Conservation (phyloP, 2,329 filamentous ascomycete genomes). For the Drechslera avenae region DNA sequence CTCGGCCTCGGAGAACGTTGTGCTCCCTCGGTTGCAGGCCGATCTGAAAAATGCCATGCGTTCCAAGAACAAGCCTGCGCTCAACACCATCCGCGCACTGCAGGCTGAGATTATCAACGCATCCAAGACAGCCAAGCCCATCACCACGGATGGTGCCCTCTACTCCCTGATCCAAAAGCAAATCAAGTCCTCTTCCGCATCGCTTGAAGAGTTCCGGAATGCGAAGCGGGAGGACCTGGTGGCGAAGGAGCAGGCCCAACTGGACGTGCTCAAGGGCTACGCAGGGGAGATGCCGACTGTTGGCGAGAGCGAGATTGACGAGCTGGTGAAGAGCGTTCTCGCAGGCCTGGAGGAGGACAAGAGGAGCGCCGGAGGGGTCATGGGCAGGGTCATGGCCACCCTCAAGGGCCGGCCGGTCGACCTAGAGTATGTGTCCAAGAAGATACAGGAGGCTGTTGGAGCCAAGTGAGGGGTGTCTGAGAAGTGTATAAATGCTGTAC, state of each 20-base stretch:
- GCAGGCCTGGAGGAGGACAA: slow-evolving; percentile 57
- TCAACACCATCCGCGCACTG: slow-evolving; percentile 70
- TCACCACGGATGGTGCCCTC: slow-evolving; percentile 71
- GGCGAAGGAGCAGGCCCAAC: slow-evolving; percentile 70
- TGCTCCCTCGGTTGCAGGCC: slow-evolving; percentile 52
- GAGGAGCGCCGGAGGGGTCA: slow-evolving; percentile 62
- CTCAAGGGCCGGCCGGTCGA: slow-evolving; percentile 70
- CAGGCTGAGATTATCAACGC: slow-evolving; percentile 75
- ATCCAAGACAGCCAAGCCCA: slow-evolving; percentile 72
- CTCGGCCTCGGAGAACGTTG: slow-evolving; percentile 20
- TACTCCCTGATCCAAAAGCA: slow-evolving; percentile 70
- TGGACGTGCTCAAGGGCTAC: slow-evolving; percentile 69
- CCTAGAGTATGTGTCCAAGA: slow-evolving; percentile 62
- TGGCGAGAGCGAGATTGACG: slow-evolving; percentile 62
- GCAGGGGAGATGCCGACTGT: slow-evolving; percentile 63
- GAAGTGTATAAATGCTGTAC: slow-evolving; percentile 10
- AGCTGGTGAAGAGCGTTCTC: slow-evolving; percentile 59
- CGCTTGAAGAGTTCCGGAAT: slow-evolving; percentile 66
- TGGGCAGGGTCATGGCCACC: slow-evolving; percentile 62
- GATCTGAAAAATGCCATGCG: slow-evolving; percentile 57
- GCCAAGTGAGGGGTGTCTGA: slow-evolving; percentile 20
- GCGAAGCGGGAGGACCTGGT: slow-evolving; percentile 71
- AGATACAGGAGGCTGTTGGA: slow-evolving; percentile 59
- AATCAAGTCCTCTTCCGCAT: slow-evolving; percentile 62
- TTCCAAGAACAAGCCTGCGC: slow-evolving; percentile 60